phyloP scores from a whole-genome alignment of 768 basidiomycete genomes.

The Mrakia blollopis region DNA sequence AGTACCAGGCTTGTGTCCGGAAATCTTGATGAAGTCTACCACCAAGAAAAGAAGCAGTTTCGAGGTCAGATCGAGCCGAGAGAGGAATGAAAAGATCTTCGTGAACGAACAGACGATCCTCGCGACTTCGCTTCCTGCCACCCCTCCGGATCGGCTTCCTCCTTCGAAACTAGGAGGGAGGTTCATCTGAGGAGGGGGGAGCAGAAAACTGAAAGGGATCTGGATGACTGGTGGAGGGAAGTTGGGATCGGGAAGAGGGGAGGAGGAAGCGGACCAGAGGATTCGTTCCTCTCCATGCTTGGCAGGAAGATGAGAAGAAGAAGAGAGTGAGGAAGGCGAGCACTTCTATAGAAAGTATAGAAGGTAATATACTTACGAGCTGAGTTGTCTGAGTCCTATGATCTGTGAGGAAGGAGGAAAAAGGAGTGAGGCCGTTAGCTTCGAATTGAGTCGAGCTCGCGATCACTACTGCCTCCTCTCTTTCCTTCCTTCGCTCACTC shows the following conservation, averaged over 20 bases:
- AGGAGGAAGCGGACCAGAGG: neutral
- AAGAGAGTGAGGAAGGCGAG: neutral
- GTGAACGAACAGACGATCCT: neutral
- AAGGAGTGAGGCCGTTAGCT: neutral
- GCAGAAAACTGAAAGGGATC: neutral
- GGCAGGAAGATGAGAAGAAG: neutral
- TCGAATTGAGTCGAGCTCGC: neutral
- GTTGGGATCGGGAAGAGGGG: neutral
- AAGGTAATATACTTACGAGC: no score
- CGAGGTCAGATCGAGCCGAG: neutral
- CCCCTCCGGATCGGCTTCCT: neutral
- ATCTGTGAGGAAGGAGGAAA: neutral
- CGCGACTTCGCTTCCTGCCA: neutral
- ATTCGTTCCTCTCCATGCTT: neutral
- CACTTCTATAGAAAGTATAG: no score
- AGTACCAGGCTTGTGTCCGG: neutral
- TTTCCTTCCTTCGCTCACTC: neutral
- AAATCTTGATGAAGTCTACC: slow-evolving; percentile 17
- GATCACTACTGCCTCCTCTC: no score
- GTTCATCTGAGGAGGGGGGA: neutral
- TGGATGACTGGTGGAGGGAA: neutral
- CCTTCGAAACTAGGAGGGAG: slow-evolving; percentile 13
- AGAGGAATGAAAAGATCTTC: neutral
- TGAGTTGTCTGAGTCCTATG: neutral
- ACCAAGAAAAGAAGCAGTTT: neutral